Base-by-base conservation (phyloP, 78 protist species). In the Cavenderia fasciculata region DNA sequence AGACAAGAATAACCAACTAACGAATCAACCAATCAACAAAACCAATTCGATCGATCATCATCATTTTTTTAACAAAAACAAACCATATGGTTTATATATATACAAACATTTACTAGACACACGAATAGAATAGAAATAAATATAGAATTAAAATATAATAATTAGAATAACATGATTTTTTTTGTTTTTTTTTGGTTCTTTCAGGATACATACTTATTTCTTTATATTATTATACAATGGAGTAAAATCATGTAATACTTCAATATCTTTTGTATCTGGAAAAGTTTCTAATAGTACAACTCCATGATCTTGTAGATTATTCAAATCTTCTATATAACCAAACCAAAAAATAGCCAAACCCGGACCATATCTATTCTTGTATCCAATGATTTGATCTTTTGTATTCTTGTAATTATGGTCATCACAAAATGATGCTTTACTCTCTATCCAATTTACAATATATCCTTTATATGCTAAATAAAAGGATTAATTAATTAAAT, bases 371-470 rank as follows among this genome's bases (percentile, higher is more conserved):
- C 92, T n/a, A 52, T 74, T 69, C 40, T 68, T 72, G 19, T 86
- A 86, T 18, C 92, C 92, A 25, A 75, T 66, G 18, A 86, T 74
- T 44, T 86, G 92, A 54, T 86, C 92, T 23, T 49, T 86, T 29
- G 74, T 65, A 21, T 71, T 43, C 2, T 61, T 73, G 27, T 57
- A 86, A 31, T 69, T 86, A 54, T 86, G 36, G 54, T 86, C 92
- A 33, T 86, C 92, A 69, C 92, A 74, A 56, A 86, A 86, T 21
- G 92, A 86, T 34, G 92, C 92, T 73, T 86, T 86, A 54, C 86
- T 74, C 34, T 86, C 92, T 14, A 86, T 72, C 92, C 92, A 86
- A 86, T 86, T 74, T 2, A 86, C 44, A 6, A 72, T 46, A 47
- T 56, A 43, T 12, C 74, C 85, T 44, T 72, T 52, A 31, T 71